A percentile compares a stretch with the other conserved stretches of the same genome.
Evolutionary conservation across 2,329 filamentous ascomycete species (phyloP).

Genomic region (Sclerotinia subarctica): DNA sequence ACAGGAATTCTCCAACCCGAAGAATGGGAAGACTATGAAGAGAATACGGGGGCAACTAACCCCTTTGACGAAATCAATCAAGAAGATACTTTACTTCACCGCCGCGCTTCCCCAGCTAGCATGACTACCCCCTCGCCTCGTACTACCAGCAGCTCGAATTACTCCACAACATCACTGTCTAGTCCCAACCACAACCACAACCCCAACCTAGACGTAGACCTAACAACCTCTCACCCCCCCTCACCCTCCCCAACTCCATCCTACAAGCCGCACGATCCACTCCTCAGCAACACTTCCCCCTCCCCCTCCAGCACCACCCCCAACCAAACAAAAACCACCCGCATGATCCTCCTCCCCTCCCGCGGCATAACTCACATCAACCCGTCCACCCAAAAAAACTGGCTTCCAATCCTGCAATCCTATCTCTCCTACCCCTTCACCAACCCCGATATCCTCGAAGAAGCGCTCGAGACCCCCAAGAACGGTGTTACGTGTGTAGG

Average conservation of each 20-base stretch:
- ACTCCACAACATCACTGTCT: neutral
- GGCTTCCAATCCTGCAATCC: slow-evolving; percentile 21
- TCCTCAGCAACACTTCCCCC: neutral
- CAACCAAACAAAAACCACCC: neutral
- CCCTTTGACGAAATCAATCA: neutral
- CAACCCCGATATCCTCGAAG: slow-evolving; percentile 28
- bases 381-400: slow-evolving; percentile 8
- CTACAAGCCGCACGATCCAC: neutral
- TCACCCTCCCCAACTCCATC: neutral
- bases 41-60: neutral
- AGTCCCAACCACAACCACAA: too few species aligned
- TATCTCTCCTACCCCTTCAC: slow-evolving; percentile 26
- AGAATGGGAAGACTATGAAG: neutral
- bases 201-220: neutral
- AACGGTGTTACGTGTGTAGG: slow-evolving; percentile 26
- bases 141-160: neutral
- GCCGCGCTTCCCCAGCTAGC: neutral
- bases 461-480: slow-evolving; percentile 28
- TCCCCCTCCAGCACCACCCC: too few species aligned
- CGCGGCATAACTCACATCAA: neutral
- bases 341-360: neutral
- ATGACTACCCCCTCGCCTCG: too few species aligned
- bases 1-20: neutral
- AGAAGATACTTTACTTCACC: neutral
- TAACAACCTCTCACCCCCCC: neutral